Evolutionary conservation across 2,329 filamentous ascomycete genomes (phyloP), one percentile per base, ranked within the genome.

Genomic region (Aspergillus ibericus): DNA sequence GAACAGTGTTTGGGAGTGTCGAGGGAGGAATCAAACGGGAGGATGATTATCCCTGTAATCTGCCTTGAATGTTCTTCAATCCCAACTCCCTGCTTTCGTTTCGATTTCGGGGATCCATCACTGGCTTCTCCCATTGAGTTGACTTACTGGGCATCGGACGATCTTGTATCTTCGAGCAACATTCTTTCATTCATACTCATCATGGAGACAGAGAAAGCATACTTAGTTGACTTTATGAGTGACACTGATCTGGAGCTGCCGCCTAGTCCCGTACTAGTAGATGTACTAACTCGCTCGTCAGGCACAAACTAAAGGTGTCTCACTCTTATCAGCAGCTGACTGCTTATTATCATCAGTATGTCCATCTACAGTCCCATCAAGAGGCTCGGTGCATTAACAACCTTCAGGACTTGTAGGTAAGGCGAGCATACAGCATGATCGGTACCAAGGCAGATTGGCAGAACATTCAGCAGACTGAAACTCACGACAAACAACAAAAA

Each of bases 11-110:
- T 60, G 44, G 57, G 56, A 50, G 60, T 59, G 60, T 71, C 67
- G 68, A 70, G 67, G 64, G 68, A 66, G 64, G 64, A 63, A 46
- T 58, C 61, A 65, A 66, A 63, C 69, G 56, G 64, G 63, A 58
- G 56, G 62, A 60, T 60, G 63, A 59, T 63, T n/a, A 57, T 61
- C 25, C 34, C 48, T 63, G 56, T 57, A 61, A 56, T 53, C 44
- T 52, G 59, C 44, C 46, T 59, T 57, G 56, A 29, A 42, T 59
- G 40, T 53, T 52, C 52, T 61, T 62, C 54, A n/a, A 48, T 53
- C 22, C 49, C 40, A 53, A 16, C 50, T 34, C 35, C 52, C 60
- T 56, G 42, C 47, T 58, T 60, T 49, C 20, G 6, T 42, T 42
- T 42, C 38, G 2, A 5, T 15, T 42, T 16, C 53, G 36, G 32